phyloP scores from a whole-genome alignment of 2,329 filamentous ascomycete genomes.

The Fusarium palustre region DNA sequence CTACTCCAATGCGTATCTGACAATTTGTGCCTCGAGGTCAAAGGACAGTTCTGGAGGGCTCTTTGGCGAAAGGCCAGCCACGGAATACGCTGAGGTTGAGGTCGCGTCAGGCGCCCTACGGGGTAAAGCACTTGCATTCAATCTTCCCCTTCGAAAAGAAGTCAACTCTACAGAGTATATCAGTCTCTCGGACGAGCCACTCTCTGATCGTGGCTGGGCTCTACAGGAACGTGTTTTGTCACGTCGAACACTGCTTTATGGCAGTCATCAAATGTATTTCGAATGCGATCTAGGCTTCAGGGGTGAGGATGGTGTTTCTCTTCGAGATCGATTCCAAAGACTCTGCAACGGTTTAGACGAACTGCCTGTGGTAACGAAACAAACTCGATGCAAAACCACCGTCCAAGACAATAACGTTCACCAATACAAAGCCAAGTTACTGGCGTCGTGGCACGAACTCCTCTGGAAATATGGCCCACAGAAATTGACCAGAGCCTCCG shows the following conservation, averaged over 20 bases:
- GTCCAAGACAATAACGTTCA: too few species aligned
- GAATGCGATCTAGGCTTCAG: background rate
- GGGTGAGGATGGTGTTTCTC: background rate
- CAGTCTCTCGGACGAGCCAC: background rate
- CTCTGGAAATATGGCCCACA: too few species aligned
- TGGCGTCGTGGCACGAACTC: too few species aligned
- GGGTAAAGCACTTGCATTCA: too few species aligned
- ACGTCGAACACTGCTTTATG: background rate
- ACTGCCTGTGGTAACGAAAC: too few species aligned
- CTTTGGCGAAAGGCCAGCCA: rapidly evolving
- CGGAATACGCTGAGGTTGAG: background rate
- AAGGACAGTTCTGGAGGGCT: background rate
- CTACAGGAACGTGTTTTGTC: conserved; percentile 3
- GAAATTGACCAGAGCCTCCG: too few species aligned
- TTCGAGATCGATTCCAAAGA: too few species aligned
- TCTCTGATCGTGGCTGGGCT: background rate
- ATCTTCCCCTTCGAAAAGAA: background rate
- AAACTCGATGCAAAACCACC: too few species aligned
- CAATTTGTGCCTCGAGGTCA: background rate
- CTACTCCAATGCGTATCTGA: background rate
- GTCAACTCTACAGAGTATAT: too few species aligned
- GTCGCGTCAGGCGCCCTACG: background rate
- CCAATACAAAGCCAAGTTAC: too few species aligned
- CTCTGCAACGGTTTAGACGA: too few species aligned
- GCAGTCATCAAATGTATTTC: background rate